A percentile compares a stretch with the other conserved stretches of the same genome.
Conservation (phyloP, 805 yeast genomes). For the Starmerella asiatica region DNA sequence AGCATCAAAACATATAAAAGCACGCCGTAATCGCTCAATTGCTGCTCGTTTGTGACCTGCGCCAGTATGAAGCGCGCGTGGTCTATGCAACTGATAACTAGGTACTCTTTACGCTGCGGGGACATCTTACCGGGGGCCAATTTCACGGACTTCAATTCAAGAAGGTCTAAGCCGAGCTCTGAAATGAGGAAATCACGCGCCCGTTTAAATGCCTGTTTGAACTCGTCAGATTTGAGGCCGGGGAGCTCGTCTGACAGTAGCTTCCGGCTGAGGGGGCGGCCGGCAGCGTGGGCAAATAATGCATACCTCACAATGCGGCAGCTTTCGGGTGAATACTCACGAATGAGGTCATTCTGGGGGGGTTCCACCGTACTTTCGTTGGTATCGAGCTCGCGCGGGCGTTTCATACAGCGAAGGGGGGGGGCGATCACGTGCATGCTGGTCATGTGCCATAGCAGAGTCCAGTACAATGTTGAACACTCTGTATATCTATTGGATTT, state of each 20-base stretch:
- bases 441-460: no score
- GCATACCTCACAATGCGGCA: background rate
- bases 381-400: no score
- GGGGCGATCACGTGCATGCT: no score
- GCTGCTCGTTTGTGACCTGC: background rate
- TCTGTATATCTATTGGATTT: no score
- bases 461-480: no score
- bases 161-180: constrained; percentile 1
- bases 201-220: background rate
- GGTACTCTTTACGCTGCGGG: background rate
- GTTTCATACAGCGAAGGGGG: no score
- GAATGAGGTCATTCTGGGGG: no score
- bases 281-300: background rate
- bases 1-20: constrained; percentile 3
- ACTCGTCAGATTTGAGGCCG: background rate
- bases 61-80: background rate
- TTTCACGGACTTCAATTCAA: background rate
- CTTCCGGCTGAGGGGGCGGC: background rate
- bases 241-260: background rate
- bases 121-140: background rate
- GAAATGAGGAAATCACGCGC: background rate
- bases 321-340: no score
- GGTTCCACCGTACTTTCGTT: no score
- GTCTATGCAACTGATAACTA: background rate
- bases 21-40: constrained; percentile 4